A percentile compares a stretch with the other conserved stretches of the same genome.
These are phyloP conservation scores for Luffa aegyptiaca DNA, from an alignment of 306 rosid genomes.

Conservation along the genomic window DNA sequence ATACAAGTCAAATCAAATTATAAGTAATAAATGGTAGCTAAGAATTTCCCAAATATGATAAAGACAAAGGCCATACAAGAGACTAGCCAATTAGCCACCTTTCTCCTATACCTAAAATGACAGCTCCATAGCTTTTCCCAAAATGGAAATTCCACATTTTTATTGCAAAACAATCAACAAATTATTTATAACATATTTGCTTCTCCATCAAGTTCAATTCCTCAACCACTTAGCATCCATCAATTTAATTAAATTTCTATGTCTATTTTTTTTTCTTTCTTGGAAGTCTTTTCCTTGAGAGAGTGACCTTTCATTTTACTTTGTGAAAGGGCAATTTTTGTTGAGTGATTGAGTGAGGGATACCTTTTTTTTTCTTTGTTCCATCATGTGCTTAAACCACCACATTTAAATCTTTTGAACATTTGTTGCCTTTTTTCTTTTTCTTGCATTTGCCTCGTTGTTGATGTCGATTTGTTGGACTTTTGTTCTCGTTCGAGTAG, in stretches of 20 bases:
- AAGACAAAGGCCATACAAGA: neutral
- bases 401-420: neutral
- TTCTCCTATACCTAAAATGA: neutral
- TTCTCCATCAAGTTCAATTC: neutral
- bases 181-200: neutral
- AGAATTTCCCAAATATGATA: no score
- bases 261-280: neutral
- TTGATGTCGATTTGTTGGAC: no score
- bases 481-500: no score
- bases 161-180: neutral
- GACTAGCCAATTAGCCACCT: neutral
- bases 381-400: neutral
- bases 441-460: no score
- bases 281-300: neutral
- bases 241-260: neutral
- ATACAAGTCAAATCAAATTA: no score
- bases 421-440: no score
- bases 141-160: slow-evolving; percentile 9
- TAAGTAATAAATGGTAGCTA: no score
- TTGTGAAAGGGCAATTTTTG: neutral
- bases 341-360: no score
- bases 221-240: neutral
- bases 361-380: no score
- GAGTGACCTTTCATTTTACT: neutral
- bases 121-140: neutral